Base-by-base conservation (phyloP, 225 moss, liverwort and hornwort species). In the Sphagnum tenellum region DNA sequence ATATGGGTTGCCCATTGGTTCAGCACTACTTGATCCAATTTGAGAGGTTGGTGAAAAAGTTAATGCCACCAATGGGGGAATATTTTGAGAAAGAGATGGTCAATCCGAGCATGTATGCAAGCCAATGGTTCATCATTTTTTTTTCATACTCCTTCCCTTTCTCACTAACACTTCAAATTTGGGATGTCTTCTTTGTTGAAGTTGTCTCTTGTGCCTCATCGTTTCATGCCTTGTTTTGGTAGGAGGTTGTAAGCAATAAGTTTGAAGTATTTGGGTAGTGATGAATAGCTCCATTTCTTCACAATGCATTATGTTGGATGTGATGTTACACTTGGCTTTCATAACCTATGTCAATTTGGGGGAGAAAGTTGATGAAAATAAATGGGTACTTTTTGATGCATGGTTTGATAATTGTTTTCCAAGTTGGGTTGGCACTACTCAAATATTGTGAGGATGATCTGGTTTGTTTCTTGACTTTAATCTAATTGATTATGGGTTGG, bases 71-170 rank as follows among this genome's bases (percentile, higher is more conserved):
- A 78, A 75, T 98, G 57, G 98, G 98, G 64, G 78, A 81, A 52
- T 93, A 98, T 72, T 98, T 98, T 67, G 98, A 90, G 66, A 87
- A 82, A 64, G 98, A 98, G 78, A 86, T 84, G 84, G 90, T 98
- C 69, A 98, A 98, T 64, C 98, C 93, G 52, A 98, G 93, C 93
- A 98, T 98, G 98, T 98, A 98, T 51, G 98, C 98, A 8, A 98
- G 98, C 75, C 98, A 98, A 71, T 98, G 98, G 98, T 93, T 98
- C 72, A 98, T 98, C 74, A 98, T 93, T 54, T 90, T 98, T 66
- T 98, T 98, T 72, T 93, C 98, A 44, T 98, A 98, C 73, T 98
- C 98, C 6, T 98, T 98, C 66, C 98, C 98, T 2, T 93, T 93
- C 79, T 88, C 98, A 12, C 73, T 98, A 80, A 93, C 92, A 75